Base-by-base conservation (phyloP, 306 rosid species). In the Cicer bijugum region DNA sequence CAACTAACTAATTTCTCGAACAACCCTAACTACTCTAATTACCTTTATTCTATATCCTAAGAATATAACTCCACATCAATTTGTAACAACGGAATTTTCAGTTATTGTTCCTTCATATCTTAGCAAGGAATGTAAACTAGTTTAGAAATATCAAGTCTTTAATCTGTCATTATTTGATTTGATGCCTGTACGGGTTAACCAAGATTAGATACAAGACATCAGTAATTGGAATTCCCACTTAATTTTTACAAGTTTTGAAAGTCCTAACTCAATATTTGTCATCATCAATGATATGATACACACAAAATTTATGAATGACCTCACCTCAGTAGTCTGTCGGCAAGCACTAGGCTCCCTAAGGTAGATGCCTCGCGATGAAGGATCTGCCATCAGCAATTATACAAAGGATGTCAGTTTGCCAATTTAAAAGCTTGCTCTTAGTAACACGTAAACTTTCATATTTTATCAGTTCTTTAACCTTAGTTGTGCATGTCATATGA, bases 311-410 rank as follows among this genome's bases (percentile, higher is more conserved):
- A 70, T 72, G n/a, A 79, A 77, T 43, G 70, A 56, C 79, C 86
- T 81, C 74, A 94, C 99, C 99, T 94, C 99, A 12, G 91, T 85
- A 65, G 84, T 77, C 67, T 89, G 89, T 58, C 9, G 86, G 72
- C 89, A 91, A 83, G 89, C 84, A 86, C 91, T 75, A 64, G 91
- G 87, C 89, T 94, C 97, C 84, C 99, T 89, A 46, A 94, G 81
- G 80, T 94, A 94, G 84, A 94, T 94, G 77, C 99, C 99, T 40
- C 97, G 89, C 64, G 89, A 80, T 45, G 81, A 82, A 72, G 95
- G 91, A 82, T 71, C 97, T 94, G 88, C 71, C 82, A 75, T 81
- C 46, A 75, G 76, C 62, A 82, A 79, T 72, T 81, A 86, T 37
- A 80, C 14, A 47, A 82, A 14, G 56, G 46, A 68, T 20, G 46